A percentile compares a stretch with the other conserved stretches of the same genome.
Evolutionary conservation across 2,329 filamentous ascomycete genomes (phyloP).

Genomic region (Aspergillus alliaceus): DNA sequence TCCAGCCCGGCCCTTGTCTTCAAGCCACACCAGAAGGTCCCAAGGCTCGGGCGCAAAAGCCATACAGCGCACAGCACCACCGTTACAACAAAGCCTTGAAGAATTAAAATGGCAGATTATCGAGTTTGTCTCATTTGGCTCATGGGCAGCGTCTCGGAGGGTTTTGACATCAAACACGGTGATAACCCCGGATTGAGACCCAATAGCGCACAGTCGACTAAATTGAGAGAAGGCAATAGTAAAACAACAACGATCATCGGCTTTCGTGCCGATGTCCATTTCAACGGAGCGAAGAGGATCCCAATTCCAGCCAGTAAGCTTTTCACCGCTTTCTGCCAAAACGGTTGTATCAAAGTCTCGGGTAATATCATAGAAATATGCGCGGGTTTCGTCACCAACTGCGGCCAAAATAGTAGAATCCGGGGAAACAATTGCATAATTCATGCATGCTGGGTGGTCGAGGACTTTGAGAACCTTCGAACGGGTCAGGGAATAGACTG

Average conservation of each 20-base stretch:
- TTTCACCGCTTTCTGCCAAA: slow-evolving; percentile 30
- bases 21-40: slow-evolving; percentile 91
- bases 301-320: slow-evolving; percentile 44
- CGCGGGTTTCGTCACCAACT: slow-evolving; percentile 81
- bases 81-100: slow-evolving; percentile 67
- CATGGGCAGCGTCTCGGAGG: slow-evolving; percentile 24
- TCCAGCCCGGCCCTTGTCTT: slow-evolving; percentile 65
- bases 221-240: slow-evolving; percentile 51
- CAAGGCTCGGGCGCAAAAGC: slow-evolving; percentile 85
- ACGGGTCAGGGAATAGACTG: slow-evolving; percentile 73
- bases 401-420: slow-evolving; percentile 78
- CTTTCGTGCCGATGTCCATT: slow-evolving; percentile 40
- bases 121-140: slow-evolving; percentile 33
- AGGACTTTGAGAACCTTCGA: slow-evolving; percentile 69
- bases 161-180: slow-evolving; percentile 45
- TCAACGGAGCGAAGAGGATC: slow-evolving; percentile 38
- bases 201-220: slow-evolving; percentile 50
- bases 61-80: slow-evolving; percentile 86
- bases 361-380: slow-evolving; percentile 72
- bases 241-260: slow-evolving; percentile 48
- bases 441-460: slow-evolving; percentile 80
- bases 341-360: slow-evolving; percentile 29
- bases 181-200: slow-evolving; percentile 51
- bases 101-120: slow-evolving; percentile 76
- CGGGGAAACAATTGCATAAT: slow-evolving; percentile 90